Conservation (phyloP, 2,329 filamentous ascomycete genomes). For the Zymoseptoria brevis region DNA sequence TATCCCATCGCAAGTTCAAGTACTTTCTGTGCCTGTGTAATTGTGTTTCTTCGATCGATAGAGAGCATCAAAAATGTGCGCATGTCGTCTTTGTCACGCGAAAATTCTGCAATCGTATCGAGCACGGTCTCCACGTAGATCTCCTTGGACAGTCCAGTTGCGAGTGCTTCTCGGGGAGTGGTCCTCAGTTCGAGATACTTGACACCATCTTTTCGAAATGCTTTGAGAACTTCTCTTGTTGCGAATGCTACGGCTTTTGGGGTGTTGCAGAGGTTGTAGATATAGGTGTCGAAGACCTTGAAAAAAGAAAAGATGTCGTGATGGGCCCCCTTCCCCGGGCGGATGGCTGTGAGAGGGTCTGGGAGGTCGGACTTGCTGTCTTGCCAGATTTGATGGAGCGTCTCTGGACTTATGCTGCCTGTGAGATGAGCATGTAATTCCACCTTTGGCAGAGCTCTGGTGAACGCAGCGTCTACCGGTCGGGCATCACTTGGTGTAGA, state of each 20-base stretch:
- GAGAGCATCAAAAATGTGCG: conserved; percentile 58
- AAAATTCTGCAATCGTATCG: conserved; percentile 49
- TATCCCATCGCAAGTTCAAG: conserved; percentile 56
- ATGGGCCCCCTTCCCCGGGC: conserved; percentile 45
- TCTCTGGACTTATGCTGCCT: conserved; percentile 65
- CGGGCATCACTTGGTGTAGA: background rate
- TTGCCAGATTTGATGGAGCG: conserved; percentile 67
- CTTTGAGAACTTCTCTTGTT: conserved; percentile 55
- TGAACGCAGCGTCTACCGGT: conserved; percentile 20
- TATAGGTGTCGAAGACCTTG: conserved; percentile 68
- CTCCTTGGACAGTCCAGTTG: conserved; percentile 48
- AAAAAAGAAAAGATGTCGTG: conserved; percentile 54
- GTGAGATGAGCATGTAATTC: conserved; percentile 73
- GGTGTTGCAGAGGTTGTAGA: conserved; percentile 66
- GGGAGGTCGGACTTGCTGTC: conserved; percentile 48
- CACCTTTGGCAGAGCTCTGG: conserved; percentile 35
- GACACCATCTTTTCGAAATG: conserved; percentile 64
- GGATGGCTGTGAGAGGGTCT: conserved; percentile 63
- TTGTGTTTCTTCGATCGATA: conserved; percentile 59
- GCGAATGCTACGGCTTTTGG: conserved; percentile 46
- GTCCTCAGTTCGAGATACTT: conserved; percentile 73
- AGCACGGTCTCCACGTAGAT: conserved; percentile 62
- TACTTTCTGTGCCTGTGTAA: conserved; percentile 53
- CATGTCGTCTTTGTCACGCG: conserved; percentile 8
- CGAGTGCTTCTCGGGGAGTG: conserved; percentile 59